Base-by-base conservation (phyloP, 495 filamentous ascomycete genomes). In the Zalerion maritima region DNA sequence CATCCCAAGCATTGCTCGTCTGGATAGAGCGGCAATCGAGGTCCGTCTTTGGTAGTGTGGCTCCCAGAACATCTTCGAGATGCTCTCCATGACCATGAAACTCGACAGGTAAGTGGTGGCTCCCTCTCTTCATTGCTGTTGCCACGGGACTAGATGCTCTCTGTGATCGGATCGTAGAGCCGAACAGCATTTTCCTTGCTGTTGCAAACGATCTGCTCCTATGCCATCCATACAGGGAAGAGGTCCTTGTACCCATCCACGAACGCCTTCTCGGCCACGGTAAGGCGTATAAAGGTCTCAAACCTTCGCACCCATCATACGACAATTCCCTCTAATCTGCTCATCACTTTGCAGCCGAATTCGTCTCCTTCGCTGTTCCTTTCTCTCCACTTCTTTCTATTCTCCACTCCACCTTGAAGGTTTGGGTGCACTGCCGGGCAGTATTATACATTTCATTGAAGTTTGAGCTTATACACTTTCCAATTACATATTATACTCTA, bases 401-500 rank as follows among this genome's bases (percentile, higher is more conserved):
- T 21, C 22, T 29, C 34, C 39, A 26, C 28, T 22, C 36, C 31
- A 28, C 24, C 8, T 29, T 29, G 25, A 19, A 31, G 27, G 32
- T 31, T 36, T 40, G 36, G 23, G 37, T 29, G 13, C 36, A 40
- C 41, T 43, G 41, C 41, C 31, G 41, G 41, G 32, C 41, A 43
- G 41, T 43, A 26, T 19, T 43, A 34, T 30, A 30, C n/a, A n/a
- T n/a, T n/a, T n/a, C n/a, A n/a, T n/a, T n/a, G n/a, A n/a, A n/a
- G n/a, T n/a, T n/a, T n/a, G n/a, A n/a, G n/a, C n/a, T n/a, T n/a
- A n/a, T n/a, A n/a, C n/a, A n/a, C n/a, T n/a, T n/a, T n/a, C n/a
- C n/a, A n/a, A 13, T 31, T 29, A 17, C 37, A 37, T 44, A 38
- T 38, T 35, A 38, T 37, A 18, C 38, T 45, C 35, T 39, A 34